phyloP scores from a whole-genome alignment of 2,329 filamentous ascomycete species.

The Fusarium paranaense region DNA sequence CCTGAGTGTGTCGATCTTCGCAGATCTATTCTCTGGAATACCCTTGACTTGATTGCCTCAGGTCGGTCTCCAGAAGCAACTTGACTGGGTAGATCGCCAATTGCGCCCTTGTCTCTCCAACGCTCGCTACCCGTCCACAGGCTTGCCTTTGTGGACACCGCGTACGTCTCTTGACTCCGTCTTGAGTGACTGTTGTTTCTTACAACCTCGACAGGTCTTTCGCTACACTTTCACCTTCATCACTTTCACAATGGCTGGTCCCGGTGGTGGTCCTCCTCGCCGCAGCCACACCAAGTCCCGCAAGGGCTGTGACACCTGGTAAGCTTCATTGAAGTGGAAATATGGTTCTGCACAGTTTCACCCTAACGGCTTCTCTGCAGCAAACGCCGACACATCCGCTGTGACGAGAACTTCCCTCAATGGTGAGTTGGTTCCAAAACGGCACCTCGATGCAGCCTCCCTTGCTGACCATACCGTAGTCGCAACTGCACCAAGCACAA shows the following conservation, averaged over 20 bases:
- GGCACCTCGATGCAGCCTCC: neutral
- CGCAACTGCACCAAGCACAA: conserved; percentile 99
- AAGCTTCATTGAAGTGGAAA: conserved; percentile 42
- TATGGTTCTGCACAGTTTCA: neutral
- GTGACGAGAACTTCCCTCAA: conserved; percentile 97
- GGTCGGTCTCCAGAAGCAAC: conserved; percentile 23
- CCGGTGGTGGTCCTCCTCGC: conserved; percentile 91
- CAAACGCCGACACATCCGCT: conserved; percentile 96
- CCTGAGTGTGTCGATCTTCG: conserved; percentile 29
- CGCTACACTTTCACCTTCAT: conserved; percentile 50
- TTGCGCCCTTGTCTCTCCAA: conserved; percentile 36
- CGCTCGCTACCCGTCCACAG: conserved; percentile 55
- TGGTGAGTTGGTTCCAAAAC: conserved; percentile 71
- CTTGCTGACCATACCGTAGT: conserved; percentile 60
- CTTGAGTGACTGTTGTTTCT: conserved; percentile 15
- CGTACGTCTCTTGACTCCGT: conserved; percentile 41
- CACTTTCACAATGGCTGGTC: conserved; percentile 80
- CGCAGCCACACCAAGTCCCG: conserved; percentile 97
- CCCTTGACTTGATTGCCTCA: conserved; percentile 26
- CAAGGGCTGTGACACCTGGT: conserved; percentile 96
- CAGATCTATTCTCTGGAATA: conserved; percentile 21
- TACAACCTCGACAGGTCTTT: conserved; percentile 38
- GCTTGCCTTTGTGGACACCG: conserved; percentile 45
- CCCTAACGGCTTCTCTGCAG: conserved; percentile 46
- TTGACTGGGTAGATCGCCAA: conserved; percentile 31